Evolutionary conservation across 495 filamentous ascomycete genomes (phyloP).

Genomic region (Acidomyces sp.): DNA sequence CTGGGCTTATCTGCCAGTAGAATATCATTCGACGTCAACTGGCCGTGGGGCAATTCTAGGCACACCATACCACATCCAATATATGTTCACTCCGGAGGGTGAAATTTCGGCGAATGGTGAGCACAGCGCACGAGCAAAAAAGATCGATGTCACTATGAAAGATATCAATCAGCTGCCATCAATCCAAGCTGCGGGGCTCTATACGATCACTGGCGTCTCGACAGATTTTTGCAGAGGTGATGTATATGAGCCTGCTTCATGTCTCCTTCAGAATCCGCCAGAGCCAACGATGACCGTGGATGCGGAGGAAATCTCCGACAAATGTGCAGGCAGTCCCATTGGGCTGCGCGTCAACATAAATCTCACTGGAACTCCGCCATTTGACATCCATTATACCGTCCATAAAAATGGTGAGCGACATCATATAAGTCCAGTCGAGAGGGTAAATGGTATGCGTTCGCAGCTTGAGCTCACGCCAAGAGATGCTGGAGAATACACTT

Average conservation of each 20-base stretch:
- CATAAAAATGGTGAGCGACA: slow-evolving; percentile 44
- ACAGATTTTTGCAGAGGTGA: slow-evolving; percentile 76
- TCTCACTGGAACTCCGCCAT: slow-evolving; percentile 80
- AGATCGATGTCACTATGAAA: slow-evolving; percentile 41
- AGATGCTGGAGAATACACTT: slow-evolving; percentile 72
- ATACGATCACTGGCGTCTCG: slow-evolving; percentile 62
- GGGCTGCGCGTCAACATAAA: slow-evolving; percentile 79
- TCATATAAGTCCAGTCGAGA: slow-evolving; percentile 36
- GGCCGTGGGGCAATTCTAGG: slow-evolving; percentile 41
- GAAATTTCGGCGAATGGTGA: slow-evolving; percentile 51
- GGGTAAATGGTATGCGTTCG: slow-evolving; percentile 52
- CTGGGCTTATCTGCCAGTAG: slow-evolving; percentile 53
- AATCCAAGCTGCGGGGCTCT: slow-evolving; percentile 70
- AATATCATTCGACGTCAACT: slow-evolving; percentile 49
- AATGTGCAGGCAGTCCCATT: slow-evolving; percentile 85
- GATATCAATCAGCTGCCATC: slow-evolving; percentile 35
- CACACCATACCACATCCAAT: slow-evolving; percentile 46
- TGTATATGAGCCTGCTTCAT: slow-evolving; percentile 81
- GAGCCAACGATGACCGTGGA: slow-evolving; percentile 64
- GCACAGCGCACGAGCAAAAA: slow-evolving; percentile 40
- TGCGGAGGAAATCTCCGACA: slow-evolving; percentile 73
- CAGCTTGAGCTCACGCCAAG: slow-evolving; percentile 75
- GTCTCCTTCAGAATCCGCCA: slow-evolving; percentile 76
- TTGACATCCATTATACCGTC: slow-evolving; percentile 59
- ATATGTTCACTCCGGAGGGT: slow-evolving; percentile 56